These are phyloP conservation scores for Allomyces javanicus DNA, from an alignment of 192 early-diverging fungal species.

Conservation along the genomic window DNA sequence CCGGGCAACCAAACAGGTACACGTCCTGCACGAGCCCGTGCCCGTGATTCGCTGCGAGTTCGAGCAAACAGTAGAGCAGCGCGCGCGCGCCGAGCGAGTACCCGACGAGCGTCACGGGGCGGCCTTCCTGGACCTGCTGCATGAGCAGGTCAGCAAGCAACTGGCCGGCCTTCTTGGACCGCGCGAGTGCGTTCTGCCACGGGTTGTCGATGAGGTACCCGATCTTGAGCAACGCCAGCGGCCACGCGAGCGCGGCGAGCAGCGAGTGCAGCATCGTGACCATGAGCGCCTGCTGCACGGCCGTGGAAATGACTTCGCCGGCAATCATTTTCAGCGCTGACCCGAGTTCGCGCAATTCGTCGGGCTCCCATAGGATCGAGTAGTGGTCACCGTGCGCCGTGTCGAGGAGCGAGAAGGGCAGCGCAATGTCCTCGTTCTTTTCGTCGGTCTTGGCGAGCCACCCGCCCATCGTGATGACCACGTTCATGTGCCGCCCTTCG, in stretches of 20 bases:
- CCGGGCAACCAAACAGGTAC: constrained; percentile 77
- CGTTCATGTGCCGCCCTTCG: constrained; percentile 43
- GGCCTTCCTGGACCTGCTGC: constrained; percentile 58
- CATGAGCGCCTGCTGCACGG: constrained; percentile 47
- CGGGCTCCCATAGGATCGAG: constrained; percentile 76
- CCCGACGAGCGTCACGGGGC: constrained; percentile 79
- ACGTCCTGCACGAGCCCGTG: constrained; percentile 75
- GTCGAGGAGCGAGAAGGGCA: constrained; percentile 68
- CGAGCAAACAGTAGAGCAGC: constrained; percentile 75
- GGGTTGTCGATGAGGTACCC: constrained; percentile 79
- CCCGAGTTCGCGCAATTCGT: constrained; percentile 62
- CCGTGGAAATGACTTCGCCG: constrained; percentile 59
- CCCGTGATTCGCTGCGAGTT: constrained; percentile 60
- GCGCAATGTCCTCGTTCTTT: constrained; percentile 56
- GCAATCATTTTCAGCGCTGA: constrained; percentile 70
- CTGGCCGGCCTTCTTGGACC: constrained; percentile 60
- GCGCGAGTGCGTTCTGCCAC: constrained; percentile 62
- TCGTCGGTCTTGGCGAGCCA: constrained; percentile 44
- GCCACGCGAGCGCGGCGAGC: constrained; percentile 54
- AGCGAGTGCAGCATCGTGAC: constrained; percentile 54
- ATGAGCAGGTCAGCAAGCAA: constrained; percentile 75
- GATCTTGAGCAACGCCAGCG: constrained; percentile 55
- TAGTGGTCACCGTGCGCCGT: constrained; percentile 72
- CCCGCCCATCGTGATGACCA: constrained; percentile 66
- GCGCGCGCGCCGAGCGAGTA: constrained; percentile 86